phyloP scores from a whole-genome alignment of 371 early-diverging fungal genomes.

The Mortierella sp. region DNA sequence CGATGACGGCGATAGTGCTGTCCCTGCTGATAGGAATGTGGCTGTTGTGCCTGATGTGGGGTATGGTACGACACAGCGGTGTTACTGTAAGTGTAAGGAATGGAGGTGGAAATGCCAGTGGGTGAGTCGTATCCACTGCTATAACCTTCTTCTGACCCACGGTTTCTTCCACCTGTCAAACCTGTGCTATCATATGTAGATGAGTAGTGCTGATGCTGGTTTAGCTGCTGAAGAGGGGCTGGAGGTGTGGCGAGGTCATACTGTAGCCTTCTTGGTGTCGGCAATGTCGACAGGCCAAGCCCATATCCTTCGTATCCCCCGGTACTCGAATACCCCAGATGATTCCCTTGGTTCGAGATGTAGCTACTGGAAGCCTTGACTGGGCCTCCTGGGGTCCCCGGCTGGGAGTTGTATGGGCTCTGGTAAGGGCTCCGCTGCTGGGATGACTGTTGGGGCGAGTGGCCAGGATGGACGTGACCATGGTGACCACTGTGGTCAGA shows the following conservation, averaged over 20 bases:
- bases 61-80: background rate
- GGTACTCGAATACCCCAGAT: background rate
- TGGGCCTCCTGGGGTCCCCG: constrained; percentile 13
- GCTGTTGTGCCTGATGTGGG: background rate
- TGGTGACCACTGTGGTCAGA: constrained; percentile 10
- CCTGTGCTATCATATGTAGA: too few species aligned
- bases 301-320: background rate
- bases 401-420: constrained; percentile 10
- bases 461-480: background rate
- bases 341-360: too few species aligned
- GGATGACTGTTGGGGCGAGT: constrained; percentile 4
- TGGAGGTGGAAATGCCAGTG: background rate
- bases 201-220: too few species aligned
- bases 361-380: too few species aligned
- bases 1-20: constrained; percentile 5
- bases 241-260: too few species aligned
- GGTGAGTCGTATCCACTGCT: constrained; percentile 26
- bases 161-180: too few species aligned
- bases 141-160: constrained; percentile 2
- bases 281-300: background rate
- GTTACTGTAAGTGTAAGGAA: constrained; percentile 5
- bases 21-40: constrained; percentile 4
- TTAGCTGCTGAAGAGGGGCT: too few species aligned
- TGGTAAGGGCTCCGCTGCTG: constrained; percentile 5
- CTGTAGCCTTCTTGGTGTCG: too few species aligned